Conservation (phyloP, 257 asterid genomes). For the Nicotiana tabacum region DNA sequence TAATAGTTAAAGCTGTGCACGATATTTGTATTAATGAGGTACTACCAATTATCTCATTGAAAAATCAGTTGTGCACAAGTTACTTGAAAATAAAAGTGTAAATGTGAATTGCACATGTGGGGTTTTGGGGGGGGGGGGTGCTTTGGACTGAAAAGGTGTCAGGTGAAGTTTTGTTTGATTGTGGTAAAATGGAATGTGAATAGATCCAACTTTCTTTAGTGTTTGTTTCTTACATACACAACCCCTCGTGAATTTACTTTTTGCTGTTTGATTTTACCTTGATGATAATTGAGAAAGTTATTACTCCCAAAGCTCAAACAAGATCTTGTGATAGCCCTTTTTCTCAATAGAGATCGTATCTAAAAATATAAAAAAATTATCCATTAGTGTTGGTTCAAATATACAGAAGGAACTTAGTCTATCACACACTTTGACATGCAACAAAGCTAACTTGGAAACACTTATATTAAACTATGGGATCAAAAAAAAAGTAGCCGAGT, state of each 20-base stretch:
- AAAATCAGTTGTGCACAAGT: not conserved
- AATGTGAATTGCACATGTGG: not conserved
- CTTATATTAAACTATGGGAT: no score
- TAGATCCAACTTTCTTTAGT: not conserved
- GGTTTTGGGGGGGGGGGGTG: not conserved
- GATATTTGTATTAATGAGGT: not conserved
- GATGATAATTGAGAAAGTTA: not conserved
- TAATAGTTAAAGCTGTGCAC: not conserved
- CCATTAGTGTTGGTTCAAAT: not conserved
- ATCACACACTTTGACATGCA: no score
- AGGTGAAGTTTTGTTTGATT: constrained; percentile 15
- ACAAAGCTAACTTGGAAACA: no score
- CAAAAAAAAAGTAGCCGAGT: no score
- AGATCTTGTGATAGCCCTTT: not conserved
- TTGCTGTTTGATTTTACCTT: not conserved
- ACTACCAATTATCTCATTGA: not conserved
- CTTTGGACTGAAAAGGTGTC: constrained; percentile 14
- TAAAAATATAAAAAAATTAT: no score
- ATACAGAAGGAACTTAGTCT: not conserved
- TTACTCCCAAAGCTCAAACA: not conserved
- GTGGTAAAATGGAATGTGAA: constrained; percentile 15
- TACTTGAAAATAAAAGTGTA: not conserved
- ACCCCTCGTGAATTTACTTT: not conserved
- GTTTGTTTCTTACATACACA: not conserved
- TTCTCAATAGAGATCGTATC: not conserved